These are phyloP conservation scores for Nicotiana attenuata DNA, from an alignment of 257 asterid species.

Conservation along the genomic window DNA sequence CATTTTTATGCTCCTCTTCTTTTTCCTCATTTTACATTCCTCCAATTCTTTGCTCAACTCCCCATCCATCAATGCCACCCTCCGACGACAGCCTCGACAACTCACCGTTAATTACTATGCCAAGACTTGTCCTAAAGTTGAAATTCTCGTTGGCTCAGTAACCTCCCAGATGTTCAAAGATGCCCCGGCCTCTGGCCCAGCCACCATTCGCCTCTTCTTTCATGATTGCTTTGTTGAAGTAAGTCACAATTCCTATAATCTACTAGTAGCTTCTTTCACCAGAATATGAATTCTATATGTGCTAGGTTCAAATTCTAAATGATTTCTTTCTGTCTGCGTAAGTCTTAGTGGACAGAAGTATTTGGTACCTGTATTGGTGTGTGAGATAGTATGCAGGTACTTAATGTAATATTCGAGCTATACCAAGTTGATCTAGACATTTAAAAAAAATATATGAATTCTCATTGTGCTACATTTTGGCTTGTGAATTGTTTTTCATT, in stretches of 20 bases:
- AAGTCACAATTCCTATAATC: background rate
- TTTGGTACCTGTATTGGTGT: too few relatives aligned
- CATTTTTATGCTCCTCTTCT: conserved; percentile 20
- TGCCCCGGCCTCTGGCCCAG: conserved; percentile 76
- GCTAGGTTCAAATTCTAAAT: too few relatives aligned
- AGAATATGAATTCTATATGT: too few relatives aligned
- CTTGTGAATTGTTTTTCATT: background rate
- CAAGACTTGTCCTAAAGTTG: conserved; percentile 78
- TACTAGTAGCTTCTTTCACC: too few relatives aligned
- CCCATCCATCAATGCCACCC: background rate
- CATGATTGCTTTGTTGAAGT: conserved; percentile 90
- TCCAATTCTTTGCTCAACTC: conserved; percentile 21
- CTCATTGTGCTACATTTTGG: background rate
- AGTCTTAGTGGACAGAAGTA: too few relatives aligned
- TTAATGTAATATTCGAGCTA: too few relatives aligned
- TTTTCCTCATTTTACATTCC: conserved; percentile 15
- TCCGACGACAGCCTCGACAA: conserved; percentile 27
- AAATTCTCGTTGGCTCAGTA: conserved; percentile 57
- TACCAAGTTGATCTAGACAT: too few relatives aligned
- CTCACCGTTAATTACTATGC: conserved; percentile 58
- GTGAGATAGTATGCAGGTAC: too few relatives aligned
- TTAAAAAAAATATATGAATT: too few relatives aligned
- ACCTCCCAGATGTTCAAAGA: conserved; percentile 69
- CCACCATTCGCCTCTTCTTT: conserved; percentile 95
- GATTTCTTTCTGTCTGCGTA: too few relatives aligned